Evolutionary conservation across 352 stramenopile genomes (phyloP).

Genomic region (Phytophthora sp.): DNA sequence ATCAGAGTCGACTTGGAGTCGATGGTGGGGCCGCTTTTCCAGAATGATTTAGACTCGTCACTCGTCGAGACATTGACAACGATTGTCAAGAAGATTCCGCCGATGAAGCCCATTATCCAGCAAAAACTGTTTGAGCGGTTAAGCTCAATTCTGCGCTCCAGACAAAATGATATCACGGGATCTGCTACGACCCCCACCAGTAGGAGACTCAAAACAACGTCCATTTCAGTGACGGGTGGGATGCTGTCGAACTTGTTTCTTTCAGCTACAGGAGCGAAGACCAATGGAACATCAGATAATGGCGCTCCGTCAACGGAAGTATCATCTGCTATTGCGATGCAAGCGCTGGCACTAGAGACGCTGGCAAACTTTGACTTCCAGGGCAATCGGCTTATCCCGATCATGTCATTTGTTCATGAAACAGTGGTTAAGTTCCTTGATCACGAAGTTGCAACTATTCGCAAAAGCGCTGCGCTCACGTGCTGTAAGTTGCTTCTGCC

Average conservation of each 20-base stretch:
- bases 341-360: slow-evolving; percentile 85
- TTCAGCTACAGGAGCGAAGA: slow-evolving; percentile 51
- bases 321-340: slow-evolving; percentile 74
- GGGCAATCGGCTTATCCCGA: slow-evolving; percentile 82
- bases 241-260: slow-evolving; percentile 79
- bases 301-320: slow-evolving; percentile 44
- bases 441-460: slow-evolving; percentile 83
- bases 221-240: slow-evolving; percentile 72
- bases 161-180: slow-evolving; percentile 51
- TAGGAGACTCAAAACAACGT: slow-evolving; percentile 75
- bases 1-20: slow-evolving; percentile 84
- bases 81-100: slow-evolving; percentile 85
- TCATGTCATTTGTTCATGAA: slow-evolving; percentile 90
- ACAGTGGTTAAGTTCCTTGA: slow-evolving; percentile 90
- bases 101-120: slow-evolving; percentile 79
- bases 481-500: slow-evolving; percentile 87
- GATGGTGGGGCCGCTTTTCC: slow-evolving; percentile 81
- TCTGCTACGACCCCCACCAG: slow-evolving; percentile 63
- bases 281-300: slow-evolving; percentile 51
- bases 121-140: slow-evolving; percentile 87
- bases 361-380: slow-evolving; percentile 89
- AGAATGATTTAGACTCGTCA: slow-evolving; percentile 82
- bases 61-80: slow-evolving; percentile 86
- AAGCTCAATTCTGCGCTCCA: slow-evolving; percentile 68
- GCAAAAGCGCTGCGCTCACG: slow-evolving; percentile 87